These are phyloP conservation scores for Phytopythium sindhum DNA, from an alignment of 352 stramenopile genomes.

Conservation along the genomic window DNA sequence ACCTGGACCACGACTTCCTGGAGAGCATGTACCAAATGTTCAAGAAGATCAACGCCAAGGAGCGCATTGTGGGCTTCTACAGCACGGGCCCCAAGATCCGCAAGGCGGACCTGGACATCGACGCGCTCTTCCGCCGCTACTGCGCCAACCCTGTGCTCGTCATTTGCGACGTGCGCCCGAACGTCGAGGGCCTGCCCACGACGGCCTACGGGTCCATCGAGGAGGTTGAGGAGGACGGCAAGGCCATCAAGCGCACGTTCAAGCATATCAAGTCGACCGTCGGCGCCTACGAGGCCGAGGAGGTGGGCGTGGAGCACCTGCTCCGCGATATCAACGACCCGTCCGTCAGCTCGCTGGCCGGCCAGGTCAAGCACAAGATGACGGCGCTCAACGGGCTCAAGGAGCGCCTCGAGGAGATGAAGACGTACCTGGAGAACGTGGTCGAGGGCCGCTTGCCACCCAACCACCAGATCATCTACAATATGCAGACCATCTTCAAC, in stretches of 20 bases:
- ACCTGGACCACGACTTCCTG: conserved; percentile 99
- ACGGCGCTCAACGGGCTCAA: conserved; percentile 93
- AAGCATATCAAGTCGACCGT: conserved; percentile 97
- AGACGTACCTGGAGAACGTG: conserved; percentile 96
- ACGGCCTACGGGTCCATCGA: conserved; percentile 97
- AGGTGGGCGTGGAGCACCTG: conserved; percentile 98
- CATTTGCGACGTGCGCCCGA: conserved; percentile 98
- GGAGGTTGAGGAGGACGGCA: conserved; percentile 94
- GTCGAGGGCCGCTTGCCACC: conserved; percentile 67
- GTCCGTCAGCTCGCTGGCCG: conserved; percentile 97
- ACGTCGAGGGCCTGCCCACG: conserved; percentile 95
- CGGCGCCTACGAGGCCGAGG: conserved; percentile 93
- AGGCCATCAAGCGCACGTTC: conserved; percentile 97
- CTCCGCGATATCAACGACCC: conserved; percentile 99
- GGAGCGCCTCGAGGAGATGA: conserved; percentile 96
- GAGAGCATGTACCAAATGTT: conserved; percentile 98
- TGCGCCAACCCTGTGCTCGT: conserved; percentile 95
- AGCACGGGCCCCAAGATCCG: conserved; percentile 96
- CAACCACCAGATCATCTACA: conserved; percentile 97
- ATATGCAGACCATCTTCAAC: conserved; percentile 99
- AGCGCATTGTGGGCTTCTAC: conserved; percentile 99
- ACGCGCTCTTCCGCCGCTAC: conserved; percentile 94
- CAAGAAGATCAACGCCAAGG: conserved; percentile 96
- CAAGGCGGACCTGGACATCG: conserved; percentile 94
- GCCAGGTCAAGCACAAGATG: conserved; percentile 98